Conservation (phyloP, 2,329 filamentous ascomycete species). For the Dothistroma pini region DNA sequence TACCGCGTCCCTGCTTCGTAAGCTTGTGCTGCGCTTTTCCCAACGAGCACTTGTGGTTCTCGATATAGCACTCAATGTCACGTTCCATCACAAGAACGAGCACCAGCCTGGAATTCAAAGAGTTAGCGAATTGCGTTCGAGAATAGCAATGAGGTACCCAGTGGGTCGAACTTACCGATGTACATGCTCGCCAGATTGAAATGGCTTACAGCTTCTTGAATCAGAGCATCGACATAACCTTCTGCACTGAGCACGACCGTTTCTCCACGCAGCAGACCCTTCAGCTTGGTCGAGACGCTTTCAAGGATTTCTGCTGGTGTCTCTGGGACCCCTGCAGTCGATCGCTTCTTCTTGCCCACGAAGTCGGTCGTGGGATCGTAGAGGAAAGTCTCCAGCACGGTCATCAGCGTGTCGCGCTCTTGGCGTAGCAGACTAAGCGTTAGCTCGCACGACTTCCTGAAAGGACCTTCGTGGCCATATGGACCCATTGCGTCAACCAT, state of each 20-base stretch:
- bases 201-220: constrained; percentile 77
- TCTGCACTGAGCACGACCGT: constrained; percentile 91
- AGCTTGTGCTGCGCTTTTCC: not conserved
- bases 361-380: constrained; percentile 96
- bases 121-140: constrained; percentile 1
- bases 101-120: constrained; percentile 19
- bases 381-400: constrained; percentile 92
- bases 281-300: constrained; percentile 81
- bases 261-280: constrained; percentile 78
- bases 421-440: constrained; percentile 79
- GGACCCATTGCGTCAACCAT: constrained; percentile 98
- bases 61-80: not conserved
- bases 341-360: constrained; percentile 64
- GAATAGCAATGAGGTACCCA: not conserved
- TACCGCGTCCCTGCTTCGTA: not conserved
- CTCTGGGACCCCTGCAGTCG: constrained; percentile 56
- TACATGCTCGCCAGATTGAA: constrained; percentile 89
- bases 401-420: constrained; percentile 95
- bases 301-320: constrained; percentile 80
- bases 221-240: constrained; percentile 94
- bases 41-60: not conserved
- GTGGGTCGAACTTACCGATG: constrained; percentile 57
- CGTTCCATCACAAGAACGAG: constrained; percentile 19
- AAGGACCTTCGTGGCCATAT: constrained; percentile 87
- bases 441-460: constrained; percentile 84